Evolutionary conservation across 1,139 yeast species (phyloP).

Genomic region (Taphrina betulina): DNA sequence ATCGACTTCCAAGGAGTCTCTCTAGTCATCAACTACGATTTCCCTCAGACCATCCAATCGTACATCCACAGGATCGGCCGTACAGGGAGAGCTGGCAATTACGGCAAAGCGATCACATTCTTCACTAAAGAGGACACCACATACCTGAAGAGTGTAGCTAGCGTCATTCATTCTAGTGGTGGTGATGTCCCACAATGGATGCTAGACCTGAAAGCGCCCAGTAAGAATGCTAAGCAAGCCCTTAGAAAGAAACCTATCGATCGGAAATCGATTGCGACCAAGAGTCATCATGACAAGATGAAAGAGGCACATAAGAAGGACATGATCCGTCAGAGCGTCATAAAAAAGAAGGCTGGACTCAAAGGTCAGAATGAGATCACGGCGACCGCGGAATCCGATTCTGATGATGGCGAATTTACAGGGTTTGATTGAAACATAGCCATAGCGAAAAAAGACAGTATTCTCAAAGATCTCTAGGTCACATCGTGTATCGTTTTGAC

Average conservation of each 20-base stretch:
- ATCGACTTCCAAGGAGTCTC: conserved; percentile 96
- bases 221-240: conserved; percentile 62
- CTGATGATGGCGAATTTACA: conserved; percentile 3
- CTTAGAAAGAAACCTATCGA: conserved; percentile 56
- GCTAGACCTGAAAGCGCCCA: conserved; percentile 68
- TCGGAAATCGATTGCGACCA: conserved; percentile 31
- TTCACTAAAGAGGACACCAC: conserved; percentile 85
- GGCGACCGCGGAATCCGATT: background rate
- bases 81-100: conserved; percentile 92
- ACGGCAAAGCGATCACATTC: conserved; percentile 84
- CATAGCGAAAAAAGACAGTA: no score
- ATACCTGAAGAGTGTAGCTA: conserved; percentile 72
- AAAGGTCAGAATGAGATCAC: background rate
- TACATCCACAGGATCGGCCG: conserved; percentile 98
- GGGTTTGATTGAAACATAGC: conserved; percentile 9
- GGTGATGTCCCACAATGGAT: conserved; percentile 76
- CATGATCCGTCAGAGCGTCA: conserved; percentile 24
- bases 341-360: conserved; percentile 10
- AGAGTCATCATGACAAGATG: conserved; percentile 27
- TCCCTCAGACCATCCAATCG: conserved; percentile 89
- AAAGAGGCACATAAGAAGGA: conserved; percentile 33
- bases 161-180: conserved; percentile 94
- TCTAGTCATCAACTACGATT: conserved; percentile 91
- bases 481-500: conserved; percentile 15
- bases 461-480: no score